Evolutionary conservation across 73 alveolate species (phyloP).

Genomic region (Tetrahymena elliotti): DNA sequence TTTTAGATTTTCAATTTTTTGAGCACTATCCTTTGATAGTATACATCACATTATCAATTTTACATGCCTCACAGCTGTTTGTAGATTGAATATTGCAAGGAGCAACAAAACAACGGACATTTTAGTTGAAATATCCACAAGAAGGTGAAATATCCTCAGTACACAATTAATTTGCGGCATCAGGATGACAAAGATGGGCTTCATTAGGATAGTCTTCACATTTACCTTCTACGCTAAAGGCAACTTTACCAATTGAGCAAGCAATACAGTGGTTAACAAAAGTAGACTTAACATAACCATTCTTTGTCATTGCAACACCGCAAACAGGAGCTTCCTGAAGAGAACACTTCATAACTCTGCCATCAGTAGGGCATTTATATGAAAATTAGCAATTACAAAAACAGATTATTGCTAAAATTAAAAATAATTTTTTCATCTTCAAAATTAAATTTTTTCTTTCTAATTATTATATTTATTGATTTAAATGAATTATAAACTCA

Average conservation of each 20-base stretch:
- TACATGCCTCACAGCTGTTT: neutral
- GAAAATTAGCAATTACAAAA: neutral
- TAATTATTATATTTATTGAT: neutral
- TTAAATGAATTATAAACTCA: no score
- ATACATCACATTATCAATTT: neutral
- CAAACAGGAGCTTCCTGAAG: neutral
- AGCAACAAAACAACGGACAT: neutral
- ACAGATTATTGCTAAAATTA: neutral
- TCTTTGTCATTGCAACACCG: neutral
- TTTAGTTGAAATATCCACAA: neutral
- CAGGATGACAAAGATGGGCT: neutral
- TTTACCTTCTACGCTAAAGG: neutral
- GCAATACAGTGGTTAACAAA: neutral
- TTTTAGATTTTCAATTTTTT: neutral
- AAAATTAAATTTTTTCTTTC: neutral
- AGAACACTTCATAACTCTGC: neutral
- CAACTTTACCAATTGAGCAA: neutral
- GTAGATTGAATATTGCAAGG: neutral
- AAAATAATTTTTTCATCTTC: neutral
- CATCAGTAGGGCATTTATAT: neutral
- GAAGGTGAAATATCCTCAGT: neutral
- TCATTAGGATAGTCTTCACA: neutral
- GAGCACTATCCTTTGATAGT: neutral
- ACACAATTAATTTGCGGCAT: neutral
- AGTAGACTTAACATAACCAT: neutral